phyloP scores from a whole-genome alignment of 164 flowering plant species.

The Protea cynaroides region DNA sequence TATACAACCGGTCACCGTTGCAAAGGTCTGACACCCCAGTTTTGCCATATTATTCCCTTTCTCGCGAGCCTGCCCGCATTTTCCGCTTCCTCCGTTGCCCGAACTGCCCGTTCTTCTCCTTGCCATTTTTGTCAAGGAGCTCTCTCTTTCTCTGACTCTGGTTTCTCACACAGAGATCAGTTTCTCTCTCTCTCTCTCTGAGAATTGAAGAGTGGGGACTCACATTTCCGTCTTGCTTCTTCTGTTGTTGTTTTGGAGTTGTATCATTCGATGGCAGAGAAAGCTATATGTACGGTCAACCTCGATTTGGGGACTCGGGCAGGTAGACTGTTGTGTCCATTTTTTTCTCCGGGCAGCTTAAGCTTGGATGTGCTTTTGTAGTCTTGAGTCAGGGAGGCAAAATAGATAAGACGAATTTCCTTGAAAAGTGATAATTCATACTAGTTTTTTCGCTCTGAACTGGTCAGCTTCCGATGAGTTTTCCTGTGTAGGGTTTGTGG shows the following conservation, averaged over 20 bases:
- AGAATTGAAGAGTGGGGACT: neutral
- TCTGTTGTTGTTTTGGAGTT: neutral
- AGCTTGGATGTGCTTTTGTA: neutral
- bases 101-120: slow-evolving; percentile 7
- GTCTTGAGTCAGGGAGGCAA: neutral
- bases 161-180: neutral
- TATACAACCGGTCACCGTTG: slow-evolving; percentile 6
- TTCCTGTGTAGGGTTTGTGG: slow-evolving; percentile 1
- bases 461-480: neutral
- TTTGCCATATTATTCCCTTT: slow-evolving; percentile 6
- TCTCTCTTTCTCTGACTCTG: neutral
- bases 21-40: neutral
- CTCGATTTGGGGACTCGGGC: neutral
- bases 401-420: neutral
- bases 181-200: too few relatives aligned
- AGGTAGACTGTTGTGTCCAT: neutral
- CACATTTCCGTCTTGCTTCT: neutral
- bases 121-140: neutral
- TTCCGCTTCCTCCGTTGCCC: slow-evolving; percentile 22
- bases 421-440: neutral
- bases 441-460: neutral
- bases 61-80: slow-evolving; percentile 27
- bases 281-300: slow-evolving; percentile 5
- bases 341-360: neutral
- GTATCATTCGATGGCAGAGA: slow-evolving; percentile 1